These are phyloP conservation scores for Lumnitzera racemosa DNA, from an alignment of 345 rosid genomes.

Conservation along the genomic window DNA sequence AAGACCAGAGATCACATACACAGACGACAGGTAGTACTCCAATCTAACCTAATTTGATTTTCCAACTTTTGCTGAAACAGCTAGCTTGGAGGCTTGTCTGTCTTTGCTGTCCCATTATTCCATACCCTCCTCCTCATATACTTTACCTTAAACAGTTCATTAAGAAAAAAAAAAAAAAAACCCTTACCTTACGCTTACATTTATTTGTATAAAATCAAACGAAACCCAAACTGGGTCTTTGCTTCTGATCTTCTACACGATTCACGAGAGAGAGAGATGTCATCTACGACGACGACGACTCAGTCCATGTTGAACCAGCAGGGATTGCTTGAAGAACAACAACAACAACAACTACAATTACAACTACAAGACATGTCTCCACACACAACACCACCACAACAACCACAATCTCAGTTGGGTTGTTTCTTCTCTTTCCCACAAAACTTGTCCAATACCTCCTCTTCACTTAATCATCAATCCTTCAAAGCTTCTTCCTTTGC, in stretches of 20 bases:
- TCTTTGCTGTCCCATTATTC: too few relatives aligned
- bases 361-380: too few relatives aligned
- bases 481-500: conserved; percentile 18
- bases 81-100: too few relatives aligned
- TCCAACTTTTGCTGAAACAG: too few relatives aligned
- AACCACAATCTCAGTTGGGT: conserved; percentile 39
- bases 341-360: background rate
- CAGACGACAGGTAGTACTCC: too few relatives aligned
- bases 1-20: too few relatives aligned
- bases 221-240: background rate
- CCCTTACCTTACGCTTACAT: background rate
- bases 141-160: too few relatives aligned
- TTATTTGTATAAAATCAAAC: conserved; percentile 1
- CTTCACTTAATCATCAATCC: conserved; percentile 28
- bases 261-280: conserved; percentile 29
- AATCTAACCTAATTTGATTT: too few relatives aligned
- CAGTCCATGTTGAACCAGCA: conserved; percentile 39
- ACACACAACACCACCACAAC: background rate
- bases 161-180: too few relatives aligned
- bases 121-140: too few relatives aligned
- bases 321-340: conserved; percentile 55
- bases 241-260: conserved; percentile 22
- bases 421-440: conserved; percentile 43
- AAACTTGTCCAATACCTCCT: conserved; percentile 20
- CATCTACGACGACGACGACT: conserved; percentile 27